Evolutionary conservation across 73 alveolate genomes (phyloP), one percentile per base, ranked within the genome.

Genomic region (Symbiodinium pilosum): DNA sequence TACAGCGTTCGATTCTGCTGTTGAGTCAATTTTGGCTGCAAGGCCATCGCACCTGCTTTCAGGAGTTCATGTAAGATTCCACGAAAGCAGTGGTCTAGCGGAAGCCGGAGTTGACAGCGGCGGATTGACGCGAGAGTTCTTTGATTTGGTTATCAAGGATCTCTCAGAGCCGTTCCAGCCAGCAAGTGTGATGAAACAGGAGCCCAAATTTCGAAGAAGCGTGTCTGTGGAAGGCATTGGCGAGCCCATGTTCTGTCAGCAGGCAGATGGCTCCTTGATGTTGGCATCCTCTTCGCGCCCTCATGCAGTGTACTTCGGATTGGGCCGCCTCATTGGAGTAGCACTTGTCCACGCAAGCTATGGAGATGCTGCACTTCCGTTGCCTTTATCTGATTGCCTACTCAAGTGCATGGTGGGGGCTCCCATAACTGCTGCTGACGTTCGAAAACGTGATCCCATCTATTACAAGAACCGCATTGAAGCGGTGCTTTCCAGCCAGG

Each of bases 261-360:
- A 64, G 30, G 81, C 81, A 26, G 81, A 64, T 38, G 81, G 81
- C 81, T 64, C 81, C 38, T 64, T 64, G 81, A 64, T 64, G 81
- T 4, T 64, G 34, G 81, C 41, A 5, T n/a, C 81, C 20, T 64
- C 81, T 30, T 64, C 81, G 18, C 81, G 81, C 38, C 81, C 81
- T 64, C 81, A 32, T 14, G 81, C 81, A 32, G 81, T 64, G 16
- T 64, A 64, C 39, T 64, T 64, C 30, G 81, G 39, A 32, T 38
- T 64, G 30, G 81, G 81, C 38, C 81, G 81, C 12, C 81, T 64
- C 30, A 38, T 64, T 26, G 81, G 81, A 24, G 81, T 64, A 28
- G 81, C 81, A 3, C 38, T 64, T 14, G 81, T 64, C 39, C 81
- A 64, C 30, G 81, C 81, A n/a, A 64, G 81, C 81, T 64, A 64